These are phyloP conservation scores for Kazachstania sp. DNA, from an alignment of 1,139 yeast genomes.

Conservation along the genomic window DNA sequence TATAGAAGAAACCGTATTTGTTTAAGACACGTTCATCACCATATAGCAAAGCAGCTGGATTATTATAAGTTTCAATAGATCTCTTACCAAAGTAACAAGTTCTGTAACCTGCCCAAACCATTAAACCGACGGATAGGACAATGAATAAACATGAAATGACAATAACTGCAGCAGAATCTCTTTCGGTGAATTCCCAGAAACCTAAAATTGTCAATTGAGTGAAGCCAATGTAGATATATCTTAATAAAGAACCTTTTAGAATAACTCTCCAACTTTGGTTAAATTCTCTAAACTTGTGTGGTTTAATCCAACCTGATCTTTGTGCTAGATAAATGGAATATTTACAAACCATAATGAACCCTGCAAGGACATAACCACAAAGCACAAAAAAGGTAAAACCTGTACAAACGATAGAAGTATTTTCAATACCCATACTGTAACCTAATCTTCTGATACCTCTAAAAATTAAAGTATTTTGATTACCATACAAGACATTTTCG, in stretches of 20 bases:
- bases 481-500: slow-evolving; percentile 35
- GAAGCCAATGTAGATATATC: slow-evolving; percentile 68
- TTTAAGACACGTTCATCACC: slow-evolving; percentile 58
- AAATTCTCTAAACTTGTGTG: slow-evolving; percentile 41
- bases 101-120: slow-evolving; percentile 54
- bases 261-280: slow-evolving; percentile 47
- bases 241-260: slow-evolving; percentile 57
- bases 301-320: slow-evolving; percentile 38
- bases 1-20: slow-evolving; percentile 70
- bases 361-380: slow-evolving; percentile 56
- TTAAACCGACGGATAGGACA: slow-evolving; percentile 44
- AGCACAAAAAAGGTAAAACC: slow-evolving; percentile 68
- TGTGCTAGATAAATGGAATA: slow-evolving; percentile 41
- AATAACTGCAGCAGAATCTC: slow-evolving; percentile 69
- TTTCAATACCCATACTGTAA: slow-evolving; percentile 57
- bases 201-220: slow-evolving; percentile 62
- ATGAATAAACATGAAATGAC: slow-evolving; percentile 61
- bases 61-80: slow-evolving; percentile 47
- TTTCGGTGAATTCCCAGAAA: slow-evolving; percentile 63
- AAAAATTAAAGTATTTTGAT: slow-evolving; percentile 44
- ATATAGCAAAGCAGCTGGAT: slow-evolving; percentile 71
- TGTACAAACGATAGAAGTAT: slow-evolving; percentile 63
- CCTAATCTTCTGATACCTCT: slow-evolving; percentile 75
- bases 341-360: slow-evolving; percentile 41
- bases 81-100: slow-evolving; percentile 47